A percentile compares a stretch with the other conserved stretches of the same genome.
Conservation (phyloP, 768 basidiomycete genomes). For the Cyathus striatus region DNA sequence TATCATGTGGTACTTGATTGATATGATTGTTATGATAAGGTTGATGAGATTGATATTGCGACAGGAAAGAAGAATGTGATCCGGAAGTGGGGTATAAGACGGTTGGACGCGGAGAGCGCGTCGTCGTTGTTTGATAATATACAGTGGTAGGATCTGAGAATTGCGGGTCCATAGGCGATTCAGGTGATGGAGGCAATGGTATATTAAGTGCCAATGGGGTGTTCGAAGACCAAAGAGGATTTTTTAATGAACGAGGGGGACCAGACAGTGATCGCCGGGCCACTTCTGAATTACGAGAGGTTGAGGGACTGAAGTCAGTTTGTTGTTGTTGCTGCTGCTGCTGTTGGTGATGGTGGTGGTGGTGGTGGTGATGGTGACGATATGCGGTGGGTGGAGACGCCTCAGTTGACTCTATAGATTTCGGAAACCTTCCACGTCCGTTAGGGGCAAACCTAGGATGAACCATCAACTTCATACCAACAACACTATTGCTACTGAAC, state of each 20-base stretch:
- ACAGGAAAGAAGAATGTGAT: slow-evolving; percentile 34
- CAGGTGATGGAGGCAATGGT: slow-evolving; percentile 47
- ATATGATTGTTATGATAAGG: slow-evolving; percentile 12
- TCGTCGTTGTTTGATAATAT: slow-evolving; percentile 64
- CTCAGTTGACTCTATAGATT: slow-evolving; percentile 16
- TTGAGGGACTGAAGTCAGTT: too few relatives aligned
- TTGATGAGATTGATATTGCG: slow-evolving; percentile 34
- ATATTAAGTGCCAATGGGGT: slow-evolving; percentile 29
- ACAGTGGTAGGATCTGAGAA: slow-evolving; percentile 50
- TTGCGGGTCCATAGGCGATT: slow-evolving; percentile 28
- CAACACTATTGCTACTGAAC: slow-evolving; percentile 8
- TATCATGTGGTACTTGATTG: slow-evolving; percentile 31
- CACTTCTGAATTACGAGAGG: slow-evolving; percentile 28
- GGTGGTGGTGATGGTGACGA: slow-evolving; percentile 17
- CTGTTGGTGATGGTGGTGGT: too few relatives aligned
- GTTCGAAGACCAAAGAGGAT: slow-evolving; percentile 31
- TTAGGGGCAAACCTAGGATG: slow-evolving; percentile 1
- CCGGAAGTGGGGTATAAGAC: slow-evolving; percentile 41
- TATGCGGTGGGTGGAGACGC: slow-evolving; percentile 13
- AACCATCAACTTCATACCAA: slow-evolving; percentile 2
- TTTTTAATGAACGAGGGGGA: slow-evolving; percentile 33
- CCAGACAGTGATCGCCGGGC: slow-evolving; percentile 40
- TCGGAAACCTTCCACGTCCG: slow-evolving; percentile 21
- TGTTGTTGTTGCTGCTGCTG: too few relatives aligned
- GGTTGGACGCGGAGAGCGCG: slow-evolving; percentile 41